Percentiles rank a stretch among this genome's conserved stretches.
These are phyloP conservation scores for Phytophthora europaea DNA, from an alignment of 352 stramenopile genomes.

Conservation along the genomic window DNA sequence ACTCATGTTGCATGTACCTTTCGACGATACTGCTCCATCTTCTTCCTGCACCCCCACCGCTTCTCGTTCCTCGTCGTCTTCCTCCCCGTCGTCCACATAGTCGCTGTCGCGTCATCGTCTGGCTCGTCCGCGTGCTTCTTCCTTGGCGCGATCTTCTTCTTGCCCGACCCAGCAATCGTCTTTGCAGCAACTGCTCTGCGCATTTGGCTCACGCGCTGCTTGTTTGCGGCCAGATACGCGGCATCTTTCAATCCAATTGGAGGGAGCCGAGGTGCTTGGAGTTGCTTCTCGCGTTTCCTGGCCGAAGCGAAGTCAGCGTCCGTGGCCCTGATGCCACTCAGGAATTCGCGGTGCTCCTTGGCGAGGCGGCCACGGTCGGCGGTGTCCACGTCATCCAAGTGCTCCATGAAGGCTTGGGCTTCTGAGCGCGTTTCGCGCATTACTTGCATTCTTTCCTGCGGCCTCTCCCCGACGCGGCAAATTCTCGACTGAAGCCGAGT, in stretches of 20 bases:
- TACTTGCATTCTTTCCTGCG: too few species aligned
- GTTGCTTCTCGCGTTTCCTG: not conserved
- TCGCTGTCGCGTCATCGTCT: not conserved
- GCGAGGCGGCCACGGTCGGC: too few species aligned
- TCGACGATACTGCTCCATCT: not conserved
- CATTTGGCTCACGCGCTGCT: not conserved
- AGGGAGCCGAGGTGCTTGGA: not conserved
- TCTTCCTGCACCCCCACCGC: not conserved
- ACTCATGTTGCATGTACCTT: not conserved
- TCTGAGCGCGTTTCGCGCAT: too few species aligned
- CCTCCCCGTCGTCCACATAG: not conserved
- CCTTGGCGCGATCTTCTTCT: not conserved
- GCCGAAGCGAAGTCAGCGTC: not conserved
- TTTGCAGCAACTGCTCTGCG: not conserved
- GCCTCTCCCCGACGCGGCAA: too few species aligned
- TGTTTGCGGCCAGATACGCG: not conserved
- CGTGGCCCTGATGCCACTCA: not conserved
- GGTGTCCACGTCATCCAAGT: too few species aligned
- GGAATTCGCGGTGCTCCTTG: too few species aligned
- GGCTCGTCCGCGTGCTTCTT: not conserved
- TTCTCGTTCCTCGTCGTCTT: not conserved
- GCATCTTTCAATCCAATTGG: not conserved
- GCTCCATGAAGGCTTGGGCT: too few species aligned
- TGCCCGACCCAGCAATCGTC: not conserved
- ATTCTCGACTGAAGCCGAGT: too few species aligned